phyloP scores from a whole-genome alignment of 768 basidiomycete species.

The Chlorophyllum brunneum region DNA sequence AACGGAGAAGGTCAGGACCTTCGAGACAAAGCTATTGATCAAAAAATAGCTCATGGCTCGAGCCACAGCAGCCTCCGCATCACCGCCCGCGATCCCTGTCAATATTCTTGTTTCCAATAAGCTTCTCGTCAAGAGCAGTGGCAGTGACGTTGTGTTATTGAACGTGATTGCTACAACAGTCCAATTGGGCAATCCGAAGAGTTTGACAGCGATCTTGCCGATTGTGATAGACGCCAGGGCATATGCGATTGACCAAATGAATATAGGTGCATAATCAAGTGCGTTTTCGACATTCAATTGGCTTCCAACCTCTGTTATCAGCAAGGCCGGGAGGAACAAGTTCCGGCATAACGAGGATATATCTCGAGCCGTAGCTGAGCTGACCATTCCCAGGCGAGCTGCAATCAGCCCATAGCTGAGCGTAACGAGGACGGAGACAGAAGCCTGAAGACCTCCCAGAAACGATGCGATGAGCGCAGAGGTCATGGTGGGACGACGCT shows the following conservation, averaged over 20 bases:
- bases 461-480: conserved; percentile 4
- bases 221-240: background rate
- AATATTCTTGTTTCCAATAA: conserved; percentile 8
- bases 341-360: conserved; percentile 12
- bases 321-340: conserved; percentile 12
- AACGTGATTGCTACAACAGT: conserved; percentile 10
- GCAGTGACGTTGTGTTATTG: conserved; percentile 13
- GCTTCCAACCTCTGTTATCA: conserved; percentile 9
- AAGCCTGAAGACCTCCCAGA: conserved; percentile 10
- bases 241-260: conserved; percentile 10
- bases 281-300: conserved; percentile 1
- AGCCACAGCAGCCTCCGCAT: conserved; percentile 2
- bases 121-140: conserved; percentile 11
- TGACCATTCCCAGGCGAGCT: conserved; percentile 12
- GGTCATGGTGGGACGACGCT: background rate
- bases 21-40: conserved; percentile 14
- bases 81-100: conserved; percentile 1
- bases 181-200: conserved; percentile 10
- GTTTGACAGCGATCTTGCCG: conserved; percentile 4
- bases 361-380: conserved; percentile 4
- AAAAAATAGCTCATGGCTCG: conserved; percentile 13
- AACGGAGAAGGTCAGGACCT: conserved; percentile 8
- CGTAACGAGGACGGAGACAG: conserved; percentile 12
- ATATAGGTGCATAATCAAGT: conserved; percentile 4
- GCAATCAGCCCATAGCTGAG: conserved; percentile 11